A percentile compares a stretch with the other conserved stretches of the same genome.
phyloP scores from a whole-genome alignment of 129 eudicot genomes.

The Smallanthus sonchifolius region DNA sequence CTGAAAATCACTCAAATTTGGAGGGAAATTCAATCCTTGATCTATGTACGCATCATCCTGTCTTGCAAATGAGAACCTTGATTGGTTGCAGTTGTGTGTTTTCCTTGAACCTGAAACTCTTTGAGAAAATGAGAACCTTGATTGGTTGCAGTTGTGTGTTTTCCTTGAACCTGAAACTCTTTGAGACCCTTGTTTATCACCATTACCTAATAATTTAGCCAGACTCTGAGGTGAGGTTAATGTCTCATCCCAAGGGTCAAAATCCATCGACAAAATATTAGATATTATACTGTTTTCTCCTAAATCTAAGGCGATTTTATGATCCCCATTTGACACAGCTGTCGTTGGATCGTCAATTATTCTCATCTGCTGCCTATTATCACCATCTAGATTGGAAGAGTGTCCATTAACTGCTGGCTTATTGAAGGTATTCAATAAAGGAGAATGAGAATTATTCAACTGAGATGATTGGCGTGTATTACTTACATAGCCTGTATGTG shows the following conservation, averaged over 20 bases:
- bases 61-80: constrained; percentile 96
- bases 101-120: constrained; percentile 53
- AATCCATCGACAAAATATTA: constrained; percentile 80
- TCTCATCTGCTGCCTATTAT: neutral
- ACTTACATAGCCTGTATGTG: constrained; percentile 31
- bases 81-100: constrained; percentile 58
- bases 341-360: constrained; percentile 24
- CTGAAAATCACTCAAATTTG: constrained; percentile 34
- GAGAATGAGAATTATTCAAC: constrained; percentile 11
- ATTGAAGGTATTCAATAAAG: neutral
- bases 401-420: constrained; percentile 28
- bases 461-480: constrained; percentile 37
- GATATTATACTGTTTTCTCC: constrained; percentile 91
- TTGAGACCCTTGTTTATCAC: constrained; percentile 50
- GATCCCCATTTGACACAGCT: constrained; percentile 16
- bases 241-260: constrained; percentile 83
- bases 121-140: constrained; percentile 66
- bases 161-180: constrained; percentile 53
- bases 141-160: constrained; percentile 58
- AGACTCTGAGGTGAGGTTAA: constrained; percentile 73
- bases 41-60: constrained; percentile 51
- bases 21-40: constrained; percentile 33
- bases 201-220: constrained; percentile 59
- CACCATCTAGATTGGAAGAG: neutral
- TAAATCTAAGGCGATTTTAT: constrained; percentile 31